These are phyloP conservation scores for Planoprotostelium fungivorum DNA, from an alignment of 78 protist species.

Conservation along the genomic window DNA sequence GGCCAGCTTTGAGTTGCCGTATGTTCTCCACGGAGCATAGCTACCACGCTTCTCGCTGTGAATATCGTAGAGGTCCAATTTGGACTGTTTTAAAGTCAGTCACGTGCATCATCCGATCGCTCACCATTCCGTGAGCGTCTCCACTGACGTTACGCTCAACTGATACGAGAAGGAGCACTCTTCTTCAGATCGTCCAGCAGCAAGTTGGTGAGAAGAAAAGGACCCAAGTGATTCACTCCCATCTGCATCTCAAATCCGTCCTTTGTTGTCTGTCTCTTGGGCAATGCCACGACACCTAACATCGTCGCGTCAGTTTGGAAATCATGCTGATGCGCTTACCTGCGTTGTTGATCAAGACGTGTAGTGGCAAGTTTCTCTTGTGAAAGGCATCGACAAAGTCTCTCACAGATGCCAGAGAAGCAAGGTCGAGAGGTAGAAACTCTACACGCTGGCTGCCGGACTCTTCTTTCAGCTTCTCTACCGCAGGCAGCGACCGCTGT, in stretches of 20 bases:
- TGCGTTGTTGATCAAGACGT: conserved; percentile 38
- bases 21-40: conserved; percentile 4
- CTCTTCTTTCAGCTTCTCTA: conserved; percentile 11
- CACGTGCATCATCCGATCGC: background rate
- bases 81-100: background rate
- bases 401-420: conserved; percentile 22
- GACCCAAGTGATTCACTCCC: conserved; percentile 49
- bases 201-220: conserved; percentile 17
- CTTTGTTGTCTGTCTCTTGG: background rate
- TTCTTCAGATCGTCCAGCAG: conserved; percentile 10
- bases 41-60: background rate
- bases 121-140: background rate
- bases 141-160: background rate
- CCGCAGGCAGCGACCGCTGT: conserved; percentile 19
- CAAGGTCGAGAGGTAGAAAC: conserved; percentile 29
- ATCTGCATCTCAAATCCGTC: conserved; percentile 38
- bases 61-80: background rate
- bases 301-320: conserved; percentile 24
- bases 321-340: conserved; percentile 26
- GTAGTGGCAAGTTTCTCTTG: background rate
- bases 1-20: conserved; percentile 17
- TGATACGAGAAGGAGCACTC: background rate
- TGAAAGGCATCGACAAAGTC: conserved; percentile 8
- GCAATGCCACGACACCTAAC: background rate
- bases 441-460: conserved; percentile 19